phyloP scores from a whole-genome alignment of 2,329 filamentous ascomycete genomes.

The Neopestalotiopsis clavispora region DNA sequence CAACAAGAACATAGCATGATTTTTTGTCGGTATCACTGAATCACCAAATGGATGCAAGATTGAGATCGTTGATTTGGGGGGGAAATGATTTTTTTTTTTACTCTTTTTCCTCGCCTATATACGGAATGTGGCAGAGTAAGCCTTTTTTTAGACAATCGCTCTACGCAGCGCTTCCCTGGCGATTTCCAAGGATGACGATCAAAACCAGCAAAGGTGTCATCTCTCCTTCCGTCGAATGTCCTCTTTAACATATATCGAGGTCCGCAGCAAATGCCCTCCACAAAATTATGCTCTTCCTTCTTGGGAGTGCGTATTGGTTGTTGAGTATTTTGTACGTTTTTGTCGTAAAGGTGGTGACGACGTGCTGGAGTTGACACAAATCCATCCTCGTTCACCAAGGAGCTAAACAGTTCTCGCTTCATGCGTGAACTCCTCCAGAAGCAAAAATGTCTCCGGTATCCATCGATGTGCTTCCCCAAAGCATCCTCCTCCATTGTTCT shows the following conservation, averaged over 20 bases:
- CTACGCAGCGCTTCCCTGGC: neutral
- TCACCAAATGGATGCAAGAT: neutral
- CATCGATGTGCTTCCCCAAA: slow-evolving; percentile 9
- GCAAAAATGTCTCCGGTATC: slow-evolving; percentile 1
- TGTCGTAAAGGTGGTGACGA: slow-evolving; percentile 3
- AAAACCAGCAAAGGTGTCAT: slow-evolving; percentile 15
- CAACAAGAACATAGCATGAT: neutral
- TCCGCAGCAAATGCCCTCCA: slow-evolving; percentile 18
- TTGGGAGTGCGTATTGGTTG: slow-evolving; percentile 8
- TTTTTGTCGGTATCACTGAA: neutral
- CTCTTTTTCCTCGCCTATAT: slow-evolving; percentile 18
- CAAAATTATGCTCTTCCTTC: slow-evolving; percentile 6
- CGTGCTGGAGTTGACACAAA: slow-evolving; percentile 1
- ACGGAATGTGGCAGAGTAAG: slow-evolving; percentile 19
- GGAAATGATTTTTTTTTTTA: neutral
- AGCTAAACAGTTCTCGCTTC: slow-evolving; percentile 10
- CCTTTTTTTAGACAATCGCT: slow-evolving; percentile 6
- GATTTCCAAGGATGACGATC: slow-evolving; percentile 10
- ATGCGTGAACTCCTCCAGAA: slow-evolving; percentile 16
- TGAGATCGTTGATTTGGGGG: neutral
- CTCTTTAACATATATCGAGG: neutral
- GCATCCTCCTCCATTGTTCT: slow-evolving; percentile 4
- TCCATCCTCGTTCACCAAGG: slow-evolving; percentile 9
- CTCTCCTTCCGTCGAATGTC: neutral
- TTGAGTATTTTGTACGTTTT: neutral